Conservation (phyloP, 768 basidiomycete species). For the Boletus reticuloceps region DNA sequence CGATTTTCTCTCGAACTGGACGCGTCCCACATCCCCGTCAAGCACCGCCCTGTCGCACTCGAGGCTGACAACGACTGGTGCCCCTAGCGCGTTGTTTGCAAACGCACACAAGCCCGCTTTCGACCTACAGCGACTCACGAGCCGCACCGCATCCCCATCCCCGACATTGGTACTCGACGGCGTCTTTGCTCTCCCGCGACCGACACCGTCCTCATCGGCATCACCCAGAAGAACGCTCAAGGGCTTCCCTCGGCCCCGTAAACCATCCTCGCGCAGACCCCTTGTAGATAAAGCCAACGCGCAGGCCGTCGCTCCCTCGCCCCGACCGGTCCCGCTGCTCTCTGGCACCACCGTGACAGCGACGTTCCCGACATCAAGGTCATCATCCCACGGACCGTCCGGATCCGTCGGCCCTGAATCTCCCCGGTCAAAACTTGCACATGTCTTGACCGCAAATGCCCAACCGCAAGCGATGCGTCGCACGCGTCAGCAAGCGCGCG, state of each 20-base stretch:
- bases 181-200: constrained; percentile 16
- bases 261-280: neutral
- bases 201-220: neutral
- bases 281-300: neutral
- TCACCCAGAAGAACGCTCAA: neutral
- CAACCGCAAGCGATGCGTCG: neutral
- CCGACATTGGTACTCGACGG: constrained; percentile 21
- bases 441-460: constrained; percentile 7
- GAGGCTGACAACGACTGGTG: neutral
- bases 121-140: neutral
- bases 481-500: neutral
- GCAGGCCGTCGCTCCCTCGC: neutral
- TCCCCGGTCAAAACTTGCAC: constrained; percentile 22
- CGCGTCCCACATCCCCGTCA: neutral
- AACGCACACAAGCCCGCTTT: neutral
- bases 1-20: neutral
- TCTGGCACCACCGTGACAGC: no score
- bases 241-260: constrained; percentile 2
- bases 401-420: constrained; percentile 1
- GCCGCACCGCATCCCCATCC: constrained; percentile 6
- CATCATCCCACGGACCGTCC: neutral
- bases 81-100: neutral
- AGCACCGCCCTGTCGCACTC: neutral
- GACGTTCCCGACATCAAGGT: neutral
- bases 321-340: no score